Percentiles rank a stretch among this genome's conserved stretches.
These are phyloP conservation scores for Malus hybrid DNA, from an alignment of 331 rosid species.

Conservation along the genomic window DNA sequence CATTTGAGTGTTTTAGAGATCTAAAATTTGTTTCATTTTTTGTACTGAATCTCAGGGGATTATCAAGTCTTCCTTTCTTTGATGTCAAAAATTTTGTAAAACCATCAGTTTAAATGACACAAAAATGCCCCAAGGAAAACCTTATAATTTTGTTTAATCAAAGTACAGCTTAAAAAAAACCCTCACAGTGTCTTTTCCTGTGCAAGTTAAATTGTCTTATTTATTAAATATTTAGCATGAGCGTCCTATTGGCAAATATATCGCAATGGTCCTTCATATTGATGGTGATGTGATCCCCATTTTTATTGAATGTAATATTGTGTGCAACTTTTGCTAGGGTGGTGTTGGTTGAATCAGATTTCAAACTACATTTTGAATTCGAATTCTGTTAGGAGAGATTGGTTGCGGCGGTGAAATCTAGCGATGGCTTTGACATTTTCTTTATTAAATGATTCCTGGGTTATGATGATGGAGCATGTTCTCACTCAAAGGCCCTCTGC, in stretches of 20 bases:
- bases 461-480: neutral
- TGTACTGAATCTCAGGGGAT: neutral
- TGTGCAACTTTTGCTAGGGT: neutral
- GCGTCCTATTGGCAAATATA: neutral
- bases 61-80: neutral
- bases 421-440: neutral
- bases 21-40: neutral
- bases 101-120: neutral
- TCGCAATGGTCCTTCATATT: neutral
- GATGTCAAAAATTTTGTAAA: neutral
- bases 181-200: neutral
- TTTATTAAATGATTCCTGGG: neutral
- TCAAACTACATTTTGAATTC: neutral
- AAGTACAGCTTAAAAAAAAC: neutral
- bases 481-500: neutral
- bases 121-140: neutral
- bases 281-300: neutral
- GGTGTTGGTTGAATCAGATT: neutral
- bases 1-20: neutral
- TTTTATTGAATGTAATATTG: neutral
- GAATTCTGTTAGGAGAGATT: neutral
- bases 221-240: neutral
- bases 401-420: neutral
- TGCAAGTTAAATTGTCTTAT: neutral
- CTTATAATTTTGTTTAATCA: neutral